Percentiles rank a stretch among this genome's conserved stretches.
Conservation (phyloP, 768 basidiomycete genomes). For the Lentinula lateritia region DNA sequence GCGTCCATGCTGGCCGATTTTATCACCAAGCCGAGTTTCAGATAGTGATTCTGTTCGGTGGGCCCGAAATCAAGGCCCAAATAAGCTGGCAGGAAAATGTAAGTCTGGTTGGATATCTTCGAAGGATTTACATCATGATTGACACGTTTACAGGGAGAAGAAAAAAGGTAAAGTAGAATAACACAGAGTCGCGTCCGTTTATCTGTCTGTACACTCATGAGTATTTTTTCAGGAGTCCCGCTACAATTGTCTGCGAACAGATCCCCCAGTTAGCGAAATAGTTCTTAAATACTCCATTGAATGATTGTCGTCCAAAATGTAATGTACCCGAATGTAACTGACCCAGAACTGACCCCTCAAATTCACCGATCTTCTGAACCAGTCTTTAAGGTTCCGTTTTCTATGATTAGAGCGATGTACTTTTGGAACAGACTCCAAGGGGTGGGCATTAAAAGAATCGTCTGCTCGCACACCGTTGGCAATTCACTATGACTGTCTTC, state of each 20-base stretch:
- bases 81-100: constrained; percentile 30
- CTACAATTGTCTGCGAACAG: background rate
- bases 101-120: constrained; percentile 6
- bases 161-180: background rate
- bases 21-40: constrained; percentile 4
- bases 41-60: constrained; percentile 24
- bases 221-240: background rate
- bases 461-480: too few relatives aligned
- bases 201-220: background rate
- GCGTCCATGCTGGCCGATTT: background rate
- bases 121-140: background rate
- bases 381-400: too few relatives aligned
- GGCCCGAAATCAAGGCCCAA: constrained; percentile 28
- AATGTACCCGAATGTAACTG: too few relatives aligned
- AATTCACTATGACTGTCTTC: too few relatives aligned
- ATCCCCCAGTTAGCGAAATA: background rate
- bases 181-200: too few relatives aligned
- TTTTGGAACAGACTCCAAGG: too few relatives aligned
- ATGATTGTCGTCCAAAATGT: too few relatives aligned
- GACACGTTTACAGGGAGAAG: background rate
- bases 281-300: too few relatives aligned
- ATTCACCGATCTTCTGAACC: too few relatives aligned
- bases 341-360: too few relatives aligned
- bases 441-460: too few relatives aligned
- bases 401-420: too few relatives aligned